Conservation (phyloP, 768 basidiomycete genomes). For the Cystobasidium ongulense region DNA sequence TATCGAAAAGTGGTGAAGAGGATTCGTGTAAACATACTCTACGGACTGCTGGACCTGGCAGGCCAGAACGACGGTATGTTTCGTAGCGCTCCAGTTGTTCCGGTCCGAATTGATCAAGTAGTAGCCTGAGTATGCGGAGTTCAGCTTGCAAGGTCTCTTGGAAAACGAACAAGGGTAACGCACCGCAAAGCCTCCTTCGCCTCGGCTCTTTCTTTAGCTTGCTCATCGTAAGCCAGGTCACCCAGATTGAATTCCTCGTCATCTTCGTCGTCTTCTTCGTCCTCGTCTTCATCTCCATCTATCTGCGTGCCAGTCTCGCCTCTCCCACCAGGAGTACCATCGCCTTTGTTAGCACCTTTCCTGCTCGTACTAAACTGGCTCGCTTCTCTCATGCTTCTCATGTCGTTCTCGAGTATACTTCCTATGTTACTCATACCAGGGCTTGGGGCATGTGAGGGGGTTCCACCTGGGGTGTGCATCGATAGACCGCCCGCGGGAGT, state of each 20-base stretch:
- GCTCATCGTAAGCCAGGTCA: conserved; percentile 16
- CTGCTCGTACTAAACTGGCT: not conserved
- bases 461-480: not conserved
- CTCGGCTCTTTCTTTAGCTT: conserved; percentile 15
- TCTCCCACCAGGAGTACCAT: not conserved
- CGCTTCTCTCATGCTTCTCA: not conserved
- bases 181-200: conserved; percentile 29
- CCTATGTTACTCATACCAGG: not conserved
- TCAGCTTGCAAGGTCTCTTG: not conserved
- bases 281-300: conserved; percentile 10
- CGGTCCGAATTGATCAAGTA: conserved; percentile 78
- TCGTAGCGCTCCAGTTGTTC: conserved; percentile 83
- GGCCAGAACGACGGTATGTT: conserved; percentile 70
- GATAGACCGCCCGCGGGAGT: not conserved
- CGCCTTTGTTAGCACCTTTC: not conserved
- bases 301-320: not conserved
- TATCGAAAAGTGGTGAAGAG: too few relatives aligned
- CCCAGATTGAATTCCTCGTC: conserved; percentile 25
- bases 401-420: not conserved
- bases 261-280: conserved; percentile 26
- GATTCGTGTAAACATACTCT: conserved; percentile 53
- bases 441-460: not conserved
- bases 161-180: not conserved
- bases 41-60: conserved; percentile 72
- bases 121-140: conserved; percentile 52